Evolutionary conservation across 768 basidiomycete genomes (phyloP), one percentile per base, ranked within the genome.

Genomic region (Steccherinum ochraceum): DNA sequence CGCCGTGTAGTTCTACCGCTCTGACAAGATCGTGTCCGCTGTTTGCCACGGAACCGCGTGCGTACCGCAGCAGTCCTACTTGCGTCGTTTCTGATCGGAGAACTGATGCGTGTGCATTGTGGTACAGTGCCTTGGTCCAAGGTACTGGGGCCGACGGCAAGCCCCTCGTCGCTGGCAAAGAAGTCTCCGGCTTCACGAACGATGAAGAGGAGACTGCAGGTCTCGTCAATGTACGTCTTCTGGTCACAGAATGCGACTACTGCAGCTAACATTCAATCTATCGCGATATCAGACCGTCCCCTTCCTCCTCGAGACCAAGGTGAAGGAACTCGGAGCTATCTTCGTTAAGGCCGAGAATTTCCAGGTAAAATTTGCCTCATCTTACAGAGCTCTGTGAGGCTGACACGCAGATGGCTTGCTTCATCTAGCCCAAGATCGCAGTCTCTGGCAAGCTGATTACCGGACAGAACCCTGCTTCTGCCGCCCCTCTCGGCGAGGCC

Each of bases 41-140:
- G 87, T 92, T 21, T 91, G 89, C 71, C 89, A 91, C 67, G 89
- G 88, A 16, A 79, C 88, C 46, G 85, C 79, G 76, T 84, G 56
- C 61, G 79, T 72, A 43, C 7, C 16, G 16, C 18, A 10, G 41
- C 11, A n/a, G n/a, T n/a, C n/a, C n/a, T n/a, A n/a, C n/a, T n/a
- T n/a, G n/a, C n/a, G n/a, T n/a, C n/a, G n/a, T n/a, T n/a, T n/a
- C n/a, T n/a, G n/a, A n/a, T n/a, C n/a, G n/a, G n/a, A n/a, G n/a
- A n/a, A n/a, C n/a, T n/a, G n/a, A n/a, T n/a, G n/a, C n/a, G n/a
- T n/a, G n/a, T n/a, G n/a, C n/a, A n/a, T 42, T 43, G 41, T 47
- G 13, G 5, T 12, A 16, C 53, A 69, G 80, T n/a, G 85, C 84
- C 1, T 71, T 89, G 20, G 77, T 82, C 13, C 70, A 71, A 18